Evolutionary conservation across 192 early-diverging fungal genomes (phyloP), one percentile per base, ranked within the genome.

Genomic region (Dimargaris verticillata): DNA sequence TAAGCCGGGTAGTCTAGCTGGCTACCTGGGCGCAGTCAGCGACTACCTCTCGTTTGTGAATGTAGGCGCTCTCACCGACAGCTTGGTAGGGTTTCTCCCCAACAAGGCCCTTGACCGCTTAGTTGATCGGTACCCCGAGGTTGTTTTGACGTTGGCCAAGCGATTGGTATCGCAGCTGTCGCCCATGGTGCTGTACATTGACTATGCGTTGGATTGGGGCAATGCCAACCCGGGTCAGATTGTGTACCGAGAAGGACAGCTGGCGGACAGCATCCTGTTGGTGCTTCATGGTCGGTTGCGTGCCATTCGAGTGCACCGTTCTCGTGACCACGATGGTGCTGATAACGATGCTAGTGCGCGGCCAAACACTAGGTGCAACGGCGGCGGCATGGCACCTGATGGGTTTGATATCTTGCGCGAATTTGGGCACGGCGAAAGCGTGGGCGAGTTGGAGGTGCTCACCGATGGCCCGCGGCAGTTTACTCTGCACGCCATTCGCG

Each of bases 401-500:
- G 57, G 57, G 33, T 59, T 95, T 50, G 84, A 89, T 50, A 93
- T 97, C 54, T 51, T 91, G 29, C 85, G 77, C 25, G 96, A 99
- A 75, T 92, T 85, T 63, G 93, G 95, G 44, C 92, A 93, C 61
- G 90, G 91, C 33, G 91, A 99, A 60, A 91, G 88, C 28, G 83
- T 99, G 0, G 96, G 96, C 50, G 96, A 99, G 69, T 72, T 93
- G 22, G 93, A 93, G 63, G 86, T 97, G 13, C 70, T 99, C 44
- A 85, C 79, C 65, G 78, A 72, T 28, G 71, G 77, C 14, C 78
- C 81, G 3, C 82, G 88, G 48, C 79, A 80, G 20, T 85, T 83
- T 22, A 99, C 92, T 6, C 74, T 97, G 26, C 95, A 99, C 63
- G 96, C 96, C 2, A 99, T 99, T 63, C 85, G 96, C 46, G 96